A percentile compares a stretch with the other conserved stretches of the same genome.
These are phyloP conservation scores for Corchorus capsularis DNA, from an alignment of 345 rosid genomes.

Conservation along the genomic window DNA sequence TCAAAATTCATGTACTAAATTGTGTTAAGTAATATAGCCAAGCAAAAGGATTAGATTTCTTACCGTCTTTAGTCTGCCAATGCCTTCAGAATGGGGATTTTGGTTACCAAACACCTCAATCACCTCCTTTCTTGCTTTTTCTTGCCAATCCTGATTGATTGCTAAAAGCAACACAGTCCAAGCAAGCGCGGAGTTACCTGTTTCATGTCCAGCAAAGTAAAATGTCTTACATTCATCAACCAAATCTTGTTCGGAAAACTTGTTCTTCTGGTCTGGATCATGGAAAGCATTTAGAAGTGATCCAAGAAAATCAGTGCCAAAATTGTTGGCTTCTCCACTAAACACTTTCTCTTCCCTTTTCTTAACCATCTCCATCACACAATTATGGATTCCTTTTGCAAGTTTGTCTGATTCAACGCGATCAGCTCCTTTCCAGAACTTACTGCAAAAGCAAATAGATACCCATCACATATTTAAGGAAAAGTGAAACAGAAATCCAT, in stretches of 20 bases:
- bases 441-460: slow-evolving; percentile 22
- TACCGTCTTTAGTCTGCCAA: slow-evolving; percentile 42
- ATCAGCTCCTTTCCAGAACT: slow-evolving; percentile 10
- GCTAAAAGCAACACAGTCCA: slow-evolving; percentile 45
- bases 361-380: slow-evolving; percentile 21
- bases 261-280: slow-evolving; percentile 19
- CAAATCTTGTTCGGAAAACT: slow-evolving; percentile 18
- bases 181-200: slow-evolving; percentile 28
- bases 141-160: slow-evolving; percentile 40
- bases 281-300: slow-evolving; percentile 25
- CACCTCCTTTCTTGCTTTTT: slow-evolving; percentile 36
- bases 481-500: too few relatives aligned
- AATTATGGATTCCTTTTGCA: slow-evolving; percentile 17
- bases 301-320: slow-evolving; percentile 33
- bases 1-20: background rate
- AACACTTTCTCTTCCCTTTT: slow-evolving; percentile 25
- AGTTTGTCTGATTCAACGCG: slow-evolving; percentile 21
- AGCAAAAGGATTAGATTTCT: slow-evolving; percentile 2
- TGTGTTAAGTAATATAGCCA: background rate
- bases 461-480: background rate
- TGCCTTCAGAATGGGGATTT: slow-evolving; percentile 32
- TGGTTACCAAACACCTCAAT: slow-evolving; percentile 26
- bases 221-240: slow-evolving; percentile 42
- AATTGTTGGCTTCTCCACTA: slow-evolving; percentile 7
- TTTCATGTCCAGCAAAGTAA: slow-evolving; percentile 41